Percentiles rank a stretch among this genome's conserved stretches.
Evolutionary conservation across 352 stramenopile genomes (phyloP).

Genomic region (Nothophytophthora sp.): DNA sequence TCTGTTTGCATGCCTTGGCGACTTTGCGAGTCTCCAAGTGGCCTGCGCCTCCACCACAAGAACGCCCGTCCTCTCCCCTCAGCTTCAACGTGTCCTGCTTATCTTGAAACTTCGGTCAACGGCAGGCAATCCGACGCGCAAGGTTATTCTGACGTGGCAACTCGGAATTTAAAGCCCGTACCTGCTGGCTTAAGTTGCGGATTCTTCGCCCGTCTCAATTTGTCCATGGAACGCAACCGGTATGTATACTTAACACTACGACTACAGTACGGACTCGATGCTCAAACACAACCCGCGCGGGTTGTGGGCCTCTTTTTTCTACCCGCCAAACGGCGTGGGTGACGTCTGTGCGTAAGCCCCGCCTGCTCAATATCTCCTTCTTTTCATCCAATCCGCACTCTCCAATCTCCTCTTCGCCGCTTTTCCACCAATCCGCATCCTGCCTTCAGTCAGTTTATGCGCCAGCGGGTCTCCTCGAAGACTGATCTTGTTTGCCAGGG

Average conservation of each 20-base stretch:
- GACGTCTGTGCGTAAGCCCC: slow-evolving; percentile 56
- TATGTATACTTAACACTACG: no score
- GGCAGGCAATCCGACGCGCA: slow-evolving; percentile 21
- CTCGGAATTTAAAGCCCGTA: no score
- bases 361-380: neutral
- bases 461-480: slow-evolving; percentile 10
- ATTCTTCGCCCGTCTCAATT: no score
- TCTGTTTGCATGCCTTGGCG: no score
- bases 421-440: slow-evolving; percentile 26
- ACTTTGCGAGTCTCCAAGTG: no score
- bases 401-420: neutral
- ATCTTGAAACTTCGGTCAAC: slow-evolving; percentile 34
- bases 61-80: neutral
- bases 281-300: slow-evolving; percentile 13
- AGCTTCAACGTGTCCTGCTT: slow-evolving; percentile 26
- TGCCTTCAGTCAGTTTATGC: slow-evolving; percentile 16
- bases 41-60: no score
- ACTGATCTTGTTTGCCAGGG: slow-evolving; percentile 26
- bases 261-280: slow-evolving; percentile 7
- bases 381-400: slow-evolving; percentile 20
- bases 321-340: slow-evolving; percentile 35
- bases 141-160: slow-evolving; percentile 11
- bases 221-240: no score
- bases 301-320: slow-evolving; percentile 25
- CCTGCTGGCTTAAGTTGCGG: no score